phyloP scores from a whole-genome alignment of 192 early-diverging fungal genomes.

The Coemansia sp. region DNA sequence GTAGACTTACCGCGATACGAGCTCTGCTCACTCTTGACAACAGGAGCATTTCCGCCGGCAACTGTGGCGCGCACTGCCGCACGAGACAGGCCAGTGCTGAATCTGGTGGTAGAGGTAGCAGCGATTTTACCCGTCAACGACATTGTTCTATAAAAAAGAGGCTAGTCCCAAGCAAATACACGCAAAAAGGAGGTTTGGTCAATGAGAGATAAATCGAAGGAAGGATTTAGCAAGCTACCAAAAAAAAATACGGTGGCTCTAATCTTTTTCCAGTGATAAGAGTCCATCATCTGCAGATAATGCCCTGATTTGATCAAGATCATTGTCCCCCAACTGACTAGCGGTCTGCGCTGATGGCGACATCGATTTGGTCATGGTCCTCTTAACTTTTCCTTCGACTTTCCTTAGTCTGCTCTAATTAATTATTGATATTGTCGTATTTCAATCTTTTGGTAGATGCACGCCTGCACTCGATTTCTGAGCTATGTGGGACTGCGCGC shows the following conservation, averaged over 20 bases:
- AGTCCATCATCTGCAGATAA: slow-evolving; percentile 5
- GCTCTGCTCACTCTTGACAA: slow-evolving; percentile 31
- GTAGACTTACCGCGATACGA: slow-evolving; percentile 40
- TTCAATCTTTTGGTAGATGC: neutral
- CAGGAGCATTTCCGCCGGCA: slow-evolving; percentile 28
- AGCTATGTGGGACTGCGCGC: neutral
- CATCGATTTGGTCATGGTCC: neutral
- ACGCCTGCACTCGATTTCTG: neutral
- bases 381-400: neutral
- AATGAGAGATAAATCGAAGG: neutral
- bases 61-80: slow-evolving; percentile 34
- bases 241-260: neutral
- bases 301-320: neutral
- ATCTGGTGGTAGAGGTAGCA: slow-evolving; percentile 47
- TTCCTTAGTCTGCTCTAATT: neutral
- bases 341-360: neutral
- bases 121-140: slow-evolving; percentile 46
- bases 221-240: neutral
- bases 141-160: slow-evolving; percentile 29
- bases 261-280: neutral
- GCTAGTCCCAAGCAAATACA: slow-evolving; percentile 3
- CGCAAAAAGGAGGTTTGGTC: slow-evolving; percentile 2
- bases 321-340: neutral
- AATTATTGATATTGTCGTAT: neutral
- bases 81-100: slow-evolving; percentile 49